These are phyloP conservation scores for Sapria himalayana DNA, from an alignment of 345 rosid genomes.

Conservation along the genomic window DNA sequence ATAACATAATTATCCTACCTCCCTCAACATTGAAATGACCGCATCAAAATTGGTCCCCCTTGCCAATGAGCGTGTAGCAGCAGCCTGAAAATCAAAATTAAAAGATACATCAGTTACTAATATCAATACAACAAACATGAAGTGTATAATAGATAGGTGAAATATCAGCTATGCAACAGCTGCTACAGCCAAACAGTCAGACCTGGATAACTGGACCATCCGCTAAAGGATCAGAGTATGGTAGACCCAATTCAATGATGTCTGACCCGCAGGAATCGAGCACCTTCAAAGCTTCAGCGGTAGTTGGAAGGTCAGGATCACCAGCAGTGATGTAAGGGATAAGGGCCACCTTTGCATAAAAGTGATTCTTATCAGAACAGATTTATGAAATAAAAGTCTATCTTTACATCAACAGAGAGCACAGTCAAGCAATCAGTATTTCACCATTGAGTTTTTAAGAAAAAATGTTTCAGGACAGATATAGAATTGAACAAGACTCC, in stretches of 20 bases:
- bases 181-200: neutral
- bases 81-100: slow-evolving; percentile 65
- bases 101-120: slow-evolving; percentile 4
- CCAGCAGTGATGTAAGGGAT: slow-evolving; percentile 91
- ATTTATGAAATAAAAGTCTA: too few relatives aligned
- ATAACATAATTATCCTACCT: slow-evolving; percentile 24
- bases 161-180: too few relatives aligned
- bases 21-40: slow-evolving; percentile 48
- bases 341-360: slow-evolving; percentile 45
- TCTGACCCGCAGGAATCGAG: slow-evolving; percentile 61
- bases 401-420: too few relatives aligned
- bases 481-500: too few relatives aligned
- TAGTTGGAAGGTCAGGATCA: slow-evolving; percentile 85
- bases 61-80: slow-evolving; percentile 64
- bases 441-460: too few relatives aligned
- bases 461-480: too few relatives aligned
- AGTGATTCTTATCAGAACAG: too few relatives aligned
- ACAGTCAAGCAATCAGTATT: too few relatives aligned
- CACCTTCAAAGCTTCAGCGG: slow-evolving; percentile 68
- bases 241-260: slow-evolving; percentile 72
- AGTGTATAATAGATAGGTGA: too few relatives aligned
- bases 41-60: slow-evolving; percentile 59
- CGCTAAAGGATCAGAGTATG: slow-evolving; percentile 82
- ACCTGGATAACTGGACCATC: slow-evolving; percentile 98
- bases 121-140: neutral